Base-by-base conservation (phyloP, 31 red algal genomes). In the Asparagopsis taxiformis region DNA sequence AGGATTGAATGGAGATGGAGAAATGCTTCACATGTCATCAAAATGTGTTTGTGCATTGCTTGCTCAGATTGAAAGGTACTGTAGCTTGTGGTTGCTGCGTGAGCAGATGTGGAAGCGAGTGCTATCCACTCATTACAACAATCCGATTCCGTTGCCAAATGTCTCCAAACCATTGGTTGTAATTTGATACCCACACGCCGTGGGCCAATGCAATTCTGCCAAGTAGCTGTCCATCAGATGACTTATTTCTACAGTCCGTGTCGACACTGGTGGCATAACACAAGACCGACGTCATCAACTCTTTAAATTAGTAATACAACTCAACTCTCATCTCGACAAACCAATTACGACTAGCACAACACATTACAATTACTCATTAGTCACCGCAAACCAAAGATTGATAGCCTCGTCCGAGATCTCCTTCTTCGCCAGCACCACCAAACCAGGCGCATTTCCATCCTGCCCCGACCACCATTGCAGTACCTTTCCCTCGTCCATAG, bases 381-480 rank as follows among this genome's bases (percentile, higher is more conserved):
- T 92, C 7, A 92, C 74, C 1, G 80, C 79, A 61, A 92, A 74
- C 89, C 89, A 92, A n/a, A 92, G 54, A 65, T 84, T 68, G 21
- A 92, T 77, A 22, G 26, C 74, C 53, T 83, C 77, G 20, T 79
- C 72, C 22, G 77, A 59, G 31, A 92, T 84, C 25, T 84, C 66
- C 79, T 84, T 83, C 72, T 92, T 92, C n/a, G 89, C 79, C 31
- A 92, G 54, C 13, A 84, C 74, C 37, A 92, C 79, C 31, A 83
- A 59, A 6, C 89, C 89, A 31, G 89, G 89, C 5, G 89, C 78
- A 44, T 50, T 64, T 33, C 77, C 89, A 50, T 80, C 89, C 52
- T 92, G 89, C 24, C 89, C 89, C 51, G 66, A 79, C 79, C 79
- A 92, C 89, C 89, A 92, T 68, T 92, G 89, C 39, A 92, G 56